Base-by-base conservation (phyloP, 495 filamentous ascomycete species). In the Talaromyces liani region DNA sequence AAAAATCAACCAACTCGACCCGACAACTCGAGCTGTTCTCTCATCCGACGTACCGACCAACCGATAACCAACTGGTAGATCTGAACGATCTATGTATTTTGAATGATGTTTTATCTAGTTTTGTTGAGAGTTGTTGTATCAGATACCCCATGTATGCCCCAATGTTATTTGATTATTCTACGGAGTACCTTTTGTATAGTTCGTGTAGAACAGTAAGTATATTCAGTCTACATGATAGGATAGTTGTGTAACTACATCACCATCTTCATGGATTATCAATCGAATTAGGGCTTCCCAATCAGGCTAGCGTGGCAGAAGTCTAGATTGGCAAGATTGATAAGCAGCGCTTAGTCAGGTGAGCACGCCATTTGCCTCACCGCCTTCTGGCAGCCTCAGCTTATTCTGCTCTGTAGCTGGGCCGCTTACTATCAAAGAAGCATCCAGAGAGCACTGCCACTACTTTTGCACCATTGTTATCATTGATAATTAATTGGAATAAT, bases 91-190 rank as follows among this genome's bases (percentile, higher is more conserved):
- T 4, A 54, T 54, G 51, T 54, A 54, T 16, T 54, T 29, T 31
- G 53, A 27, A 27, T 56, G 53, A 56, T 56, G 27, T 56, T 29
- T 29, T 56, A 56, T 56, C 22, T 56, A 25, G 22, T 27, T 56
- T 56, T 12, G 57, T 60, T 41, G 57, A 60, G 6, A 20, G 33
- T 54, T 57, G 36, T 27, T 61, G 58, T 61, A 61, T 49, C 58
- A 45, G 58, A 61, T 61, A 61, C 58, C 58, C 58, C 24, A 47
- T 45, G 27, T 41, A 41, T 41, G 9, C 36, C 41, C 41, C 58
- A 47, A 61, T 61, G 22, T 61, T 61, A 49, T 20, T 22, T 24
- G 20, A 20, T 22, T 12, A 49, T 36, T 9, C 33, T 36, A 36
- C 33, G 27, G 27, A 27, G 27, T 27, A 27, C 27, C 7, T 36